Evolutionary conservation across 331 rosid genomes (phyloP), one percentile per base, ranked within the genome.

Genomic region (Ulmus americana): DNA sequence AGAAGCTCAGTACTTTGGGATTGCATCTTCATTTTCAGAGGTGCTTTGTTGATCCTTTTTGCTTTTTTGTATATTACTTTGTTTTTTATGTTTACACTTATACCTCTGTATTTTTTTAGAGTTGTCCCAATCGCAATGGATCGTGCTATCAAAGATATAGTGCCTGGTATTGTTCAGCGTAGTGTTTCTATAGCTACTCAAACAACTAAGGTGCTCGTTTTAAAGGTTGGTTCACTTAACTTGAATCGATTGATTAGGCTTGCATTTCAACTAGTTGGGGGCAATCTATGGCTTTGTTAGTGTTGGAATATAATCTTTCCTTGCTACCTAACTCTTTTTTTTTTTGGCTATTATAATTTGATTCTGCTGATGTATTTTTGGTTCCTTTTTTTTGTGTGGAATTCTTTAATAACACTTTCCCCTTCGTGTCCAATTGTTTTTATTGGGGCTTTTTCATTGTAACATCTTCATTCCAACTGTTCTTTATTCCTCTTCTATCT

Each of bases 181-280:
- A 90, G 95, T 75, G 97, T 94, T 69, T 94, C 99, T 67, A 94
- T 90, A 72, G 99, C 97, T 39, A 87, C 99, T 45, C 97, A 94
- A 76, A 94, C 99, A 39, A 94, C 99, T 5, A 94, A 94, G 77
- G 99, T 90, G 67, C 96, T 94, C 73, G 99, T 94, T 74, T 81
- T 90, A 74, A 94, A 94, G 99, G 99, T 94, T 66, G 59, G 69
- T 49, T 45, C 45, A 28, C 56, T 69, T 20, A 39, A 47, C 43
- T 70, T 41, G 58, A 11, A 16, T 2, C 14, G 8, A 48, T 9
- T 48, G 69, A 56, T 48, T 13, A 64, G 70, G 53, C 11, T 15
- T 15, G 45, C 45, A 10, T 46, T n/a, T 45, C 52, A 55, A 51
- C 41, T 40, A 1, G 47, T 63, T 22, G 39, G 35, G 5, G 35